Percentiles rank a stretch among this genome's conserved stretches.
These are phyloP conservation scores for Neonectria hederae DNA, from an alignment of 2,329 filamentous ascomycete genomes.

Conservation along the genomic window DNA sequence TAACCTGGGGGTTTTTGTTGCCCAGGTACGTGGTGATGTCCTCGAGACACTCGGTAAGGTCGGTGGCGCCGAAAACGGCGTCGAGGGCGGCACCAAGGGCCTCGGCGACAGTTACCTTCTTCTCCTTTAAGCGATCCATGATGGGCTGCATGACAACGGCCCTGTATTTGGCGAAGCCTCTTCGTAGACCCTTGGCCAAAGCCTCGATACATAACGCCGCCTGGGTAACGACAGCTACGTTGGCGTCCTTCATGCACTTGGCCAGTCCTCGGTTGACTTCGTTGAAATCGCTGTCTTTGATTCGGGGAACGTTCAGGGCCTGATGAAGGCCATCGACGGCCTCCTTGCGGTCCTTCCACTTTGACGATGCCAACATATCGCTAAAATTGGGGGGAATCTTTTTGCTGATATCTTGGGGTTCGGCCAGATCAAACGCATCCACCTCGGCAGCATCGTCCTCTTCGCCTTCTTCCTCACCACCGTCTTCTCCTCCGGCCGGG, in stretches of 20 bases:
- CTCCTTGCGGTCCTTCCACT: constrained; percentile 99
- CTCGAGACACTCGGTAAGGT: constrained; percentile 86
- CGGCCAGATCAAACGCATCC: constrained; percentile 82
- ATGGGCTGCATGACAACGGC: constrained; percentile 85
- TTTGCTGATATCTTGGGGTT: constrained; percentile 85
- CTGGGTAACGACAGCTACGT: constrained; percentile 91
- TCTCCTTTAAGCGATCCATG: constrained; percentile 96
- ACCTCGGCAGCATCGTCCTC: constrained; percentile 67
- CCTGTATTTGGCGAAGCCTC: constrained; percentile 82
- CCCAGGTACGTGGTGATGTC: constrained; percentile 85
- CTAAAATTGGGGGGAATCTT: constrained; percentile 85
- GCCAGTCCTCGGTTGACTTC: constrained; percentile 86
- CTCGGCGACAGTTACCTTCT: constrained; percentile 89
- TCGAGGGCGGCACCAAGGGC: constrained; percentile 88
- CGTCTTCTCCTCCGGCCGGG: constrained; percentile 66
- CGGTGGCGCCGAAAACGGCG: constrained; percentile 70
- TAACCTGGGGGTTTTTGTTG: constrained; percentile 98
- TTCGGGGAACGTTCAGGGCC: constrained; percentile 83
- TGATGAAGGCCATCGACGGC: constrained; percentile 83
- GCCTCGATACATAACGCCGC: constrained; percentile 93
- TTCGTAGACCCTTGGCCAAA: constrained; percentile 85
- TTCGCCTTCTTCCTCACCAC: constrained; percentile 65
- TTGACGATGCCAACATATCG: constrained; percentile 86
- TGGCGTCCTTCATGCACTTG: constrained; percentile 99
- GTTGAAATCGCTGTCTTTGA: constrained; percentile 89